Evolutionary conservation across 2,329 filamentous ascomycete genomes (phyloP).

Genomic region (Boeremia lycopersici): DNA sequence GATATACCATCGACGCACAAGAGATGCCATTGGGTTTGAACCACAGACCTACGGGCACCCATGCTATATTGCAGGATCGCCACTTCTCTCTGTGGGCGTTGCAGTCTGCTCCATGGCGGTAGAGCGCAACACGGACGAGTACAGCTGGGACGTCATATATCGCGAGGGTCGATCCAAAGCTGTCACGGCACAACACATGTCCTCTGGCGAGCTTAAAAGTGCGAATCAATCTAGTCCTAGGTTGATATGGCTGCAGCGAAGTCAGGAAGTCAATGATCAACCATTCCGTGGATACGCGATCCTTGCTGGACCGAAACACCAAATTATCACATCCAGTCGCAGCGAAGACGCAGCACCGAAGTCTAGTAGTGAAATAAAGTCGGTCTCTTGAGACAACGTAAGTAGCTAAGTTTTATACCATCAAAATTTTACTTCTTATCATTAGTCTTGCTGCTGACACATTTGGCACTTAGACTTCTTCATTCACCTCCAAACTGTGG

Average conservation of each 20-base stretch:
- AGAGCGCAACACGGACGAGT: background rate
- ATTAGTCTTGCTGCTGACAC: too few relatives aligned
- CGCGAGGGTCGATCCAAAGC: too few relatives aligned
- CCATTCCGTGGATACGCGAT: conserved; percentile 1
- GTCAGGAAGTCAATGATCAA: conserved; percentile 3
- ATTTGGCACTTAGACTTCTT: too few relatives aligned
- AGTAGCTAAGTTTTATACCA: too few relatives aligned
- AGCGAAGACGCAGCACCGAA: background rate
- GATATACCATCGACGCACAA: background rate
- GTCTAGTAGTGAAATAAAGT: too few relatives aligned
- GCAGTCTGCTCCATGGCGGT: background rate
- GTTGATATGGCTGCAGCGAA: background rate
- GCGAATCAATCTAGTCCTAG: background rate
- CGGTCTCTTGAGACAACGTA: too few relatives aligned
- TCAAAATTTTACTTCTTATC: too few relatives aligned
- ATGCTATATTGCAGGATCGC: background rate
- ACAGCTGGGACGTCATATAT: too few relatives aligned
- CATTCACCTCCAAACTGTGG: too few relatives aligned
- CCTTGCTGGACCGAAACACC: background rate
- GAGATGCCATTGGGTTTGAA: background rate
- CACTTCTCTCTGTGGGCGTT: background rate
- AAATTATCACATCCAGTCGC: background rate
- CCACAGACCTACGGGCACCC: background rate
- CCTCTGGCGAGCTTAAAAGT: too few relatives aligned
- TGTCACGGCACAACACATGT: too few relatives aligned